A percentile compares a stretch with the other conserved stretches of the same genome.
Evolutionary conservation across 805 yeast genomes (phyloP).

Genomic region (Starmerella sp.): DNA sequence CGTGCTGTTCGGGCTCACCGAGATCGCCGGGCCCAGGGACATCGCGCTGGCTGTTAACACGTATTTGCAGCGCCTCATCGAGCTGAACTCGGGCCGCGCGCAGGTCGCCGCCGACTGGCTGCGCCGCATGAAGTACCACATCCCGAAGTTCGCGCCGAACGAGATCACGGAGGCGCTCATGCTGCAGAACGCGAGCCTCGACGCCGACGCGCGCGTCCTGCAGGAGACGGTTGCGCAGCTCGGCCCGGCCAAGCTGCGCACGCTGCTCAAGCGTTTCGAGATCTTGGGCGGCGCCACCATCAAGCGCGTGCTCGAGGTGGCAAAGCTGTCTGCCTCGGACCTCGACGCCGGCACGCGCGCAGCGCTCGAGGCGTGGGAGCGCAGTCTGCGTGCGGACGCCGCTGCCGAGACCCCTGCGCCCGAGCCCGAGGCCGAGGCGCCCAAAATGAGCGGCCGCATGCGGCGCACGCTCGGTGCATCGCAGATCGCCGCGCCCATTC

Average conservation of each 20-base stretch:
- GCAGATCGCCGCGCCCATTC: slow-evolving; percentile 29
- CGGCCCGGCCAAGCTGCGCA: slow-evolving; percentile 19
- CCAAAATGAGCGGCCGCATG: slow-evolving; percentile 5
- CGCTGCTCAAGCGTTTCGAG: slow-evolving; percentile 39
- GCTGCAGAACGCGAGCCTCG: slow-evolving; percentile 35
- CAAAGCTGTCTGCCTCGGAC: slow-evolving; percentile 15
- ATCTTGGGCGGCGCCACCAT: slow-evolving; percentile 41
- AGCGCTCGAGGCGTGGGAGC: slow-evolving; percentile 1
- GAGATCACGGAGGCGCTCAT: slow-evolving; percentile 52
- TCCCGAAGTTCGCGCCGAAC: slow-evolving; percentile 35
- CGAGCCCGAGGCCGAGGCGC: not conserved
- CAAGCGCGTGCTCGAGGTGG: slow-evolving; percentile 25
- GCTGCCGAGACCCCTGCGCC: not conserved
- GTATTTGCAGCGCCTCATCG: slow-evolving; percentile 39
- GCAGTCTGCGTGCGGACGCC: not conserved
- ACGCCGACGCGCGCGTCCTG: slow-evolving; percentile 17
- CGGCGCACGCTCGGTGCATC: slow-evolving; percentile 3
- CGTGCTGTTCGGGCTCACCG: slow-evolving; percentile 51
- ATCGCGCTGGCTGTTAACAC: slow-evolving; percentile 60
- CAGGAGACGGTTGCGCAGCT: slow-evolving; percentile 20
- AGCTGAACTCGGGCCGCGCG: slow-evolving; percentile 33
- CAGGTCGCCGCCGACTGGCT: slow-evolving; percentile 38
- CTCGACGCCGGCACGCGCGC: slow-evolving; percentile 8
- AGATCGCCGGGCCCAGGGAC: slow-evolving; percentile 35
- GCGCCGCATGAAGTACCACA: slow-evolving; percentile 26